Percentiles rank a stretch among this genome's conserved stretches.
These are phyloP conservation scores for Colletotrichum somersetense DNA, from an alignment of 2,329 filamentous ascomycete genomes.

Conservation along the genomic window DNA sequence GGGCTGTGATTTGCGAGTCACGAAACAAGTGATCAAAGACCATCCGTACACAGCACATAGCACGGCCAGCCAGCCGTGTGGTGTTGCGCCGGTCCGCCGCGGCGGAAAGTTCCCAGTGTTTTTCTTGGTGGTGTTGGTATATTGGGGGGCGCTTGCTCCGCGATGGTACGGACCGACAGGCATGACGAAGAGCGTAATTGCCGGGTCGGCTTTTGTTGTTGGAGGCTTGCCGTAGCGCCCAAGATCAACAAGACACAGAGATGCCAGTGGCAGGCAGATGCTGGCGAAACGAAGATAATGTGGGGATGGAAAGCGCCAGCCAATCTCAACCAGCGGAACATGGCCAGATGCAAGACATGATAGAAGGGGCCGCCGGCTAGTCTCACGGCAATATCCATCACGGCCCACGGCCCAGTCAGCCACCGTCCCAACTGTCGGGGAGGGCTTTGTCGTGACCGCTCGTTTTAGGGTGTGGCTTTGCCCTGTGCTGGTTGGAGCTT, in stretches of 20 bases:
- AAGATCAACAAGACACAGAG: background rate
- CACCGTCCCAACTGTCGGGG: conserved; percentile 2
- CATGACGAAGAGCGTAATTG: background rate
- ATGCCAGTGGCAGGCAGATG: background rate
- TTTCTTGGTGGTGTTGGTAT: too few species aligned
- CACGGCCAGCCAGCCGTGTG: background rate
- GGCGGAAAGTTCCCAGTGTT: background rate
- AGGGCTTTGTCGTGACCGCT: conserved; percentile 5
- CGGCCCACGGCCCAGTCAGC: background rate
- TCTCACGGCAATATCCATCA: background rate
- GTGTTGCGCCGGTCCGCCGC: background rate
- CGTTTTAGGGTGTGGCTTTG: conserved; percentile 19
- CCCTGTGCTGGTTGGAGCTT: conserved; percentile 4
- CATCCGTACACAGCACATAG: too few species aligned
- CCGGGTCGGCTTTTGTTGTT: background rate
- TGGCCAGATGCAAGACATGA: background rate
- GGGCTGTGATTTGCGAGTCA: background rate
- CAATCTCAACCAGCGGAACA: background rate
- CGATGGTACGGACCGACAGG: background rate
- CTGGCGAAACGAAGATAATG: background rate
- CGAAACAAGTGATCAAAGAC: too few species aligned
- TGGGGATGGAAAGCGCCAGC: background rate
- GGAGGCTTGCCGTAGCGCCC: background rate
- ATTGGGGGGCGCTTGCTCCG: background rate
- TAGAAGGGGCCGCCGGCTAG: background rate